Percentiles rank a stretch among this genome's conserved stretches.
phyloP scores from a whole-genome alignment of 495 filamentous ascomycete species.

The Penicillium canariense region DNA sequence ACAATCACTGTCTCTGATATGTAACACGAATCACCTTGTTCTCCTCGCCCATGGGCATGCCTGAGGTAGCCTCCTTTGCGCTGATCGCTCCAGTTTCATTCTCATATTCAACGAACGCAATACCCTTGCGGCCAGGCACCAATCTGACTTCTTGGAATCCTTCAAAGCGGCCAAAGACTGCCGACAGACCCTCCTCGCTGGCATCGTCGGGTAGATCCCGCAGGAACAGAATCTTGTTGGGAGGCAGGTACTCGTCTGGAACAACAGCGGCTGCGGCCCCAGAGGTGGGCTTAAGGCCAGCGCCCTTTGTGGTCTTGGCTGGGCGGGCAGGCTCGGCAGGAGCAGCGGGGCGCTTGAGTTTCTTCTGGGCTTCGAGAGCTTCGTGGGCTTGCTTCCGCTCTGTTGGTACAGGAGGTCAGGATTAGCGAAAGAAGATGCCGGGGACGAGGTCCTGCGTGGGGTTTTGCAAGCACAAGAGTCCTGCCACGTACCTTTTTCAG shows the following conservation, averaged over 20 bases:
- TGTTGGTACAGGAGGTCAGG: constrained; percentile 28
- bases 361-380: constrained; percentile 76
- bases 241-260: constrained; percentile 94
- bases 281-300: constrained; percentile 77
- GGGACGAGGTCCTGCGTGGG: too few relatives aligned
- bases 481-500: constrained; percentile 75
- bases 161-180: constrained; percentile 85
- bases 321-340: constrained; percentile 55
- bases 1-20: constrained; percentile 77
- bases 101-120: constrained; percentile 97
- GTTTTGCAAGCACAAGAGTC: neutral
- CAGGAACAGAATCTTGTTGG: constrained; percentile 96
- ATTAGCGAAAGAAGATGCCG: constrained; percentile 4
- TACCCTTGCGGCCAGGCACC: constrained; percentile 82
- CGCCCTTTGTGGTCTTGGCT: constrained; percentile 69
- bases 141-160: constrained; percentile 91
- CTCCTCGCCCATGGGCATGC: constrained; percentile 77
- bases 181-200: constrained; percentile 72
- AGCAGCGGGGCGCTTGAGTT: constrained; percentile 70
- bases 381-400: constrained; percentile 91
- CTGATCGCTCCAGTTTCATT: constrained; percentile 83
- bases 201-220: constrained; percentile 89
- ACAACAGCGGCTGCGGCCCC: constrained; percentile 70
- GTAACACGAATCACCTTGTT: constrained; percentile 75
- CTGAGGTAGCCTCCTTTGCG: constrained; percentile 91